Percentiles rank a stretch among this genome's conserved stretches.
These are phyloP conservation scores for Populus hybrid DNA, from an alignment of 441 rosid species.

Conservation along the genomic window DNA sequence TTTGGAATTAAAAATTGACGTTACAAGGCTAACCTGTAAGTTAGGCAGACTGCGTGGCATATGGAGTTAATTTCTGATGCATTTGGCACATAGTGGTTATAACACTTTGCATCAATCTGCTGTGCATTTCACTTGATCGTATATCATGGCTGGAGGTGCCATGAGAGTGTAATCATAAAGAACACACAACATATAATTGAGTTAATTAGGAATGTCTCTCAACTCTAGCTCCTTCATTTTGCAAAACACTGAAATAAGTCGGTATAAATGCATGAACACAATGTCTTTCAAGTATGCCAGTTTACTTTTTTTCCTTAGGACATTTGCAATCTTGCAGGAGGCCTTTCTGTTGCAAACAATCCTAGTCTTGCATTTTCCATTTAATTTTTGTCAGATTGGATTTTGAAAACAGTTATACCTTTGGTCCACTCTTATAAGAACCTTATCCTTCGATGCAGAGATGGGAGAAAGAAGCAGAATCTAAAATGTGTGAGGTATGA, in stretches of 20 bases:
- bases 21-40: background rate
- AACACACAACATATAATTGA: background rate
- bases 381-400: background rate
- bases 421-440: background rate
- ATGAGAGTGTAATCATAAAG: background rate
- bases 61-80: background rate
- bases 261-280: background rate
- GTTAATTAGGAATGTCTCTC: background rate
- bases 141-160: background rate
- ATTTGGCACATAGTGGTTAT: background rate
- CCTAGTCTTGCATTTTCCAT: background rate
- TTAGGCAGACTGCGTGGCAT: background rate
- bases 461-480: constrained; percentile 80
- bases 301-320: background rate
- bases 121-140: background rate
- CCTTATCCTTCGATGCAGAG: constrained; percentile 42
- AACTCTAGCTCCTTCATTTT: background rate
- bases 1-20: background rate
- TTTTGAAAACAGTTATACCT: background rate
- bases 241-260: background rate
- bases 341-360: background rate
- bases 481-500: constrained; percentile 81
- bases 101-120: background rate
- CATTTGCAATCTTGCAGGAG: background rate
- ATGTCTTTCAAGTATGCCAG: background rate